Conservation (phyloP, 2,329 filamentous ascomycete genomes). For the Biscogniauxia sp. region DNA sequence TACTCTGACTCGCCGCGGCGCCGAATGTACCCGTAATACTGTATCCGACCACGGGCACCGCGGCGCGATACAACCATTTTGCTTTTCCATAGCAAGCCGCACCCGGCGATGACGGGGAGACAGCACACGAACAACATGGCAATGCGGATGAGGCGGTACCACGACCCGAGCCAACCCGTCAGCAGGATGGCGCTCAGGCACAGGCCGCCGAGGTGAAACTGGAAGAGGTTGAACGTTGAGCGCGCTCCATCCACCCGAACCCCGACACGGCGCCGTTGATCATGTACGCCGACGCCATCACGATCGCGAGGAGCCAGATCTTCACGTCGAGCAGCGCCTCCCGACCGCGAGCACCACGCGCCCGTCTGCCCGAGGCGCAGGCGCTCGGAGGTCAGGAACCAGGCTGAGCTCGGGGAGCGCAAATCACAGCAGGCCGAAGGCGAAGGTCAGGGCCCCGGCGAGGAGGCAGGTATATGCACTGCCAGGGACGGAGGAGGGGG, state of each 20-base stretch:
- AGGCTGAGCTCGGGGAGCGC: slow-evolving; percentile 66
- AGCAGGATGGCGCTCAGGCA: slow-evolving; percentile 65
- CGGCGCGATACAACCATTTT: slow-evolving; percentile 61
- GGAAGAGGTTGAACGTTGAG: slow-evolving; percentile 67
- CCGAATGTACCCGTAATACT: slow-evolving; percentile 72
- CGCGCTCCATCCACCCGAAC: slow-evolving; percentile 65
- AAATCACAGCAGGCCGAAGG: slow-evolving; percentile 66
- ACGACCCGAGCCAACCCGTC: slow-evolving; percentile 62
- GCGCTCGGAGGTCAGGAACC: slow-evolving; percentile 64
- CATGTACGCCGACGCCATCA: slow-evolving; percentile 70
- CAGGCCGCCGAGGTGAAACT: slow-evolving; percentile 71
- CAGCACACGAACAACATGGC: slow-evolving; percentile 64
- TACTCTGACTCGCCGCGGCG: slow-evolving; percentile 60
- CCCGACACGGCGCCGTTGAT: slow-evolving; percentile 70
- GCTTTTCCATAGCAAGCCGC: slow-evolving; percentile 71
- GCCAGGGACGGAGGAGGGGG: slow-evolving; percentile 58
- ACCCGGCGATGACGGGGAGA: slow-evolving; percentile 72
- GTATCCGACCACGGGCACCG: slow-evolving; percentile 67
- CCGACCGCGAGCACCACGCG: slow-evolving; percentile 54
- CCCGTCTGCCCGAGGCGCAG: slow-evolving; percentile 62
- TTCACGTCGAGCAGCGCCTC: slow-evolving; percentile 61
- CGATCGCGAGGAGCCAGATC: slow-evolving; percentile 61
- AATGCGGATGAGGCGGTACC: slow-evolving; percentile 61
- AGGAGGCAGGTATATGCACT: slow-evolving; percentile 71
- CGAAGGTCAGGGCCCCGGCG: slow-evolving; percentile 59